Percentiles rank a stretch among this genome's conserved stretches.
phyloP scores from a whole-genome alignment of 306 rosid genomes.

The Ceratonia siliqua region DNA sequence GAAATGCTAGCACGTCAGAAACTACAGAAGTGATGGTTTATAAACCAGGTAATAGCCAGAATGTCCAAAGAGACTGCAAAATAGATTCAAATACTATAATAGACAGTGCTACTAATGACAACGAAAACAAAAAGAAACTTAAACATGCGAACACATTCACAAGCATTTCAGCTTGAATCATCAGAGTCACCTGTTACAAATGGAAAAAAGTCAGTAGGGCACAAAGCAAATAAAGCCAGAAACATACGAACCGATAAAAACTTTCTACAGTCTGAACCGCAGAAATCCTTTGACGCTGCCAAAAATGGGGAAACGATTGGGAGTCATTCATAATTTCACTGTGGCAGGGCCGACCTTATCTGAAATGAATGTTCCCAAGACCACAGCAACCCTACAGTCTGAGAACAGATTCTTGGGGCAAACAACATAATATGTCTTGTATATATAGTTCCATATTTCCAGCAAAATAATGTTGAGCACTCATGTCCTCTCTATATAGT shows the following conservation, averaged over 20 bases:
- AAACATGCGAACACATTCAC: constrained; percentile 41
- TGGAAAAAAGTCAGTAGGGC: constrained; percentile 63
- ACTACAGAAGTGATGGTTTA: constrained; percentile 29
- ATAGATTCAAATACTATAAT: constrained; percentile 15
- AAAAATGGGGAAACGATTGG: constrained; percentile 56
- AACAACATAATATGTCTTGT: constrained; percentile 84
- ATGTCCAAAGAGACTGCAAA: constrained; percentile 24
- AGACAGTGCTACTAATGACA: constrained; percentile 16
- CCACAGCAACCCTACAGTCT: constrained; percentile 89
- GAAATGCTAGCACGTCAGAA: constrained; percentile 54
- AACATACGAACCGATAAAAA: constrained; percentile 89
- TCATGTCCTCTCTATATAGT: constrained; percentile 93
- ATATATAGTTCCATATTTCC: constrained; percentile 83
- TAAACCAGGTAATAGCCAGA: constrained; percentile 28
- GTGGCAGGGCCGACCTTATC: constrained; percentile 73
- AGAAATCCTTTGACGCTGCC: constrained; percentile 69
- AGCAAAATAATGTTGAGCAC: constrained; percentile 87
- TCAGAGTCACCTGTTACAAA: constrained; percentile 84
- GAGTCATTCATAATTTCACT: constrained; percentile 75
- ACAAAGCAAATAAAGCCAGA: constrained; percentile 73
- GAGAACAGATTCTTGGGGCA: constrained; percentile 77
- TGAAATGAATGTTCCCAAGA: constrained; percentile 79
- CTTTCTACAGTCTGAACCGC: constrained; percentile 71
- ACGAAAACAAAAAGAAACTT: constrained; percentile 21
- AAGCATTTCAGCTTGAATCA: constrained; percentile 50